These are phyloP conservation scores for Fusarium fracticaudum DNA, from an alignment of 2,329 filamentous ascomycete genomes.

Conservation along the genomic window DNA sequence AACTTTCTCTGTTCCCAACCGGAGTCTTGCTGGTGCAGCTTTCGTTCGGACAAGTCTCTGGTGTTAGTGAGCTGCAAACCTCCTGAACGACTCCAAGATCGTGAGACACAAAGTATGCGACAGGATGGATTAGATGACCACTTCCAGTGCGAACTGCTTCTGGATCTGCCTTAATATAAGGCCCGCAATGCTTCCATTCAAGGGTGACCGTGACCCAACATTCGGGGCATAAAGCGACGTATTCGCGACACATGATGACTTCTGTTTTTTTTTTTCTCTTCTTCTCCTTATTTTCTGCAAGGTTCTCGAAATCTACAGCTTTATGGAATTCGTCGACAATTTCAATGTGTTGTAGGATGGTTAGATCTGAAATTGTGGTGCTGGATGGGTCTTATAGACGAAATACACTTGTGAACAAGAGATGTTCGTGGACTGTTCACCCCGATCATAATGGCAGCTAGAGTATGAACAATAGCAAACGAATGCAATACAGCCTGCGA, in stretches of 20 bases:
- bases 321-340: neutral
- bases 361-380: neutral
- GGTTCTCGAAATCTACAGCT: accelerated
- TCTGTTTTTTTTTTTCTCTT: neutral
- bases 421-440: neutral
- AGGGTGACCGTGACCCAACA: conserved; percentile 5
- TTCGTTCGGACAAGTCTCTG: neutral
- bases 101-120: neutral
- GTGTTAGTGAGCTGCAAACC: neutral
- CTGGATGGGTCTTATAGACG: neutral
- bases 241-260: conserved; percentile 1
- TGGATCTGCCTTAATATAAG: neutral
- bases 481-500: neutral
- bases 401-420: neutral
- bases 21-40: neutral
- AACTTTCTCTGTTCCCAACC: neutral
- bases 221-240: neutral
- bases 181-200: conserved; percentile 4
- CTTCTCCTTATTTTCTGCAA: too few relatives aligned
- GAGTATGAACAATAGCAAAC: neutral
- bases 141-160: neutral
- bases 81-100: neutral
- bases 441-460: neutral
- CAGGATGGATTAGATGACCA: neutral
- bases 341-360: neutral